Evolutionary conservation across 495 filamentous ascomycete species (phyloP).

Genomic region (Penicillium steckii): DNA sequence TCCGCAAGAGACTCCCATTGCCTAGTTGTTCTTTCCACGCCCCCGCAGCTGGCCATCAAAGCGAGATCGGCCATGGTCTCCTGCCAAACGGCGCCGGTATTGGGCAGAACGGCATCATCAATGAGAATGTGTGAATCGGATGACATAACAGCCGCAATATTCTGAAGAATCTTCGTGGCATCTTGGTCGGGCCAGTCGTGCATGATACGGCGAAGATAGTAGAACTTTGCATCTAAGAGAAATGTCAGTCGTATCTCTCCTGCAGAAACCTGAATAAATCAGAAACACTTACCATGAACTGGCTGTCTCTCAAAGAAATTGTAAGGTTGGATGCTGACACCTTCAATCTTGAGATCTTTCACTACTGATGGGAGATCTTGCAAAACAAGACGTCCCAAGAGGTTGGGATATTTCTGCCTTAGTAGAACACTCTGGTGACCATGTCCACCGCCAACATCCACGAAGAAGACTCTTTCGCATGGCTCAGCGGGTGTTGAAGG

Average conservation of each 20-base stretch:
- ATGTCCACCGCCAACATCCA: constrained; percentile 54
- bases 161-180: constrained; percentile 31
- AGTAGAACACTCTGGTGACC: constrained; percentile 53
- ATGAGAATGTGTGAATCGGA: constrained; percentile 38
- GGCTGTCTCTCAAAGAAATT: constrained; percentile 53
- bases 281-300: constrained; percentile 33
- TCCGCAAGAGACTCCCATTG: constrained; percentile 43
- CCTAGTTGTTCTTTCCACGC: constrained; percentile 31
- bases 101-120: constrained; percentile 39
- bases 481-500: neutral
- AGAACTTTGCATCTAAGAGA: constrained; percentile 34
- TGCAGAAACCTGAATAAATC: neutral
- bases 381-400: constrained; percentile 46
- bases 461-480: constrained; percentile 33
- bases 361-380: constrained; percentile 52
- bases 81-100: constrained; percentile 30
- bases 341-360: constrained; percentile 34
- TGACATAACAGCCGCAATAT: constrained; percentile 31
- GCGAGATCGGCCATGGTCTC: constrained; percentile 32
- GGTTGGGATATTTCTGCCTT: constrained; percentile 36
- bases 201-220: constrained; percentile 42
- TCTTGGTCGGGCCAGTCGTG: constrained; percentile 39
- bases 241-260: neutral
- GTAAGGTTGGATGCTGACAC: constrained; percentile 44
- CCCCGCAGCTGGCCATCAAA: constrained; percentile 36